Evolutionary conservation across 192 early-diverging fungal genomes (phyloP).

Genomic region (Podila verticillata): DNA sequence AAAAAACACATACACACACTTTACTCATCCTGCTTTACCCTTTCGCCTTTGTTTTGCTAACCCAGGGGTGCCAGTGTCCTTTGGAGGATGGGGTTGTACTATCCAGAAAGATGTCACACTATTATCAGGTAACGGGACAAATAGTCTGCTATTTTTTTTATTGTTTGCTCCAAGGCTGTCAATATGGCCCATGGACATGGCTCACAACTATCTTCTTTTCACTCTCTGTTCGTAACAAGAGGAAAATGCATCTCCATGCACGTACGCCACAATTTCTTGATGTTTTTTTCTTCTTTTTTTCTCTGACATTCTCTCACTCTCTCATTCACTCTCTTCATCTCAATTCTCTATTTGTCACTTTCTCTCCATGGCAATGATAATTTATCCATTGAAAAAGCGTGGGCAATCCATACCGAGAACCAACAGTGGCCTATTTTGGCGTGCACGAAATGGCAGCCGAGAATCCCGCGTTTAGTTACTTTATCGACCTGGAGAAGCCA

Average conservation of each 20-base stretch:
- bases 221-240: neutral
- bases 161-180: neutral
- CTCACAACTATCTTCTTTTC: too few relatives aligned
- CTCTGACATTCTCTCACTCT: neutral
- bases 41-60: neutral
- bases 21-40: neutral
- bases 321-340: neutral
- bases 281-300: neutral
- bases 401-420: constrained; percentile 8
- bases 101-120: constrained; percentile 67
- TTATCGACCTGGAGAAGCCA: neutral
- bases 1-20: neutral
- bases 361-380: neutral
- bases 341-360: neutral
- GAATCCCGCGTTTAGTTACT: constrained; percentile 11
- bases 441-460: neutral
- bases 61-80: constrained; percentile 56
- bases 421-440: neutral
- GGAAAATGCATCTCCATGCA: neutral
- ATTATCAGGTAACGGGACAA: constrained; percentile 39
- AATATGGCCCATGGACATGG: too few relatives aligned
- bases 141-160: neutral
- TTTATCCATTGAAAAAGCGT: neutral
- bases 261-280: neutral
- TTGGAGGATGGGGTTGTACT: constrained; percentile 66